Percentiles rank a stretch among this genome's conserved stretches.
Conservation (phyloP, 345 rosid genomes). For the Isatis tinctoria region DNA sequence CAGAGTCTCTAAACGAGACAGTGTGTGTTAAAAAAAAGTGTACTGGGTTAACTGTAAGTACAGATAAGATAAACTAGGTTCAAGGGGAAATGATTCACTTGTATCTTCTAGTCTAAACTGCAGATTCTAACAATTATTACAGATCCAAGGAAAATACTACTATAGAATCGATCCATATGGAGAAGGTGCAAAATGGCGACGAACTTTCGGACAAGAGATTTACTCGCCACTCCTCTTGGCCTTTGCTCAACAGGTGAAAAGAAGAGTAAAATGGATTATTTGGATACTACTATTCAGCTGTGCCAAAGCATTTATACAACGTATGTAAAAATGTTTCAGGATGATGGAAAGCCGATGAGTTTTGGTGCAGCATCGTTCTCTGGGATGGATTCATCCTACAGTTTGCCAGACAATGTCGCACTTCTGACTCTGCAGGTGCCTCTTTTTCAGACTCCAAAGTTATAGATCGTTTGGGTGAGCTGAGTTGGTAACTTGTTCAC, state of each 20-base stretch:
- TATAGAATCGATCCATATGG: conserved; percentile 80
- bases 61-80: not conserved
- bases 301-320: not conserved
- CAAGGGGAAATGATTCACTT: not conserved
- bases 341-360: conserved; percentile 51
- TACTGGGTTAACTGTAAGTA: conserved; percentile 71
- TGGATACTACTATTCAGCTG: not conserved
- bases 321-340: conserved; percentile 41
- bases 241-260: conserved; percentile 67
- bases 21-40: conserved; percentile 66
- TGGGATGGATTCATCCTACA: conserved; percentile 70
- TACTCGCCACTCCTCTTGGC: conserved; percentile 91
- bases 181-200: conserved; percentile 95
- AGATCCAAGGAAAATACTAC: conserved; percentile 93
- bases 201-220: conserved; percentile 86
- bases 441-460: not conserved
- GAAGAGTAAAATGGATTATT: not conserved
- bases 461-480: not conserved
- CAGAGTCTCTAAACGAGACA: conserved; percentile 78
- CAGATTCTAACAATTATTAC: conserved; percentile 21
- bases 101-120: conserved; percentile 12
- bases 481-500: conserved; percentile 11
- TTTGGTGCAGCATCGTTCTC: conserved; percentile 63
- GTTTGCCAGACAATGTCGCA: conserved; percentile 79
- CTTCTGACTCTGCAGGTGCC: conserved; percentile 78